These are phyloP conservation scores for Acidiella bohemica DNA, from an alignment of 495 filamentous ascomycete species.

Conservation along the genomic window DNA sequence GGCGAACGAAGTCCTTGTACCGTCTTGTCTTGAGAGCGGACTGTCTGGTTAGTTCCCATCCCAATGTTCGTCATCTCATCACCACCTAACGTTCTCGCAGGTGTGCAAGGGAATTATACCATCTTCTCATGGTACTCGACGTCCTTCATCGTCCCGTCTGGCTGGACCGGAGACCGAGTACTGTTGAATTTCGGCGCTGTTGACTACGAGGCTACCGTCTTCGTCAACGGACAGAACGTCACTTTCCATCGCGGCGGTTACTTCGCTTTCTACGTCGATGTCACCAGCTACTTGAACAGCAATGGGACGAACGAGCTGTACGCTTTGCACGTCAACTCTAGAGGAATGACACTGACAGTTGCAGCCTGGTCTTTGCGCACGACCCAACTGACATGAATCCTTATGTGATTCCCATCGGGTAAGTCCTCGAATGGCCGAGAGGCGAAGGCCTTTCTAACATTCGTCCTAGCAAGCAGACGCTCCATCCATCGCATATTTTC, in stretches of 20 bases:
- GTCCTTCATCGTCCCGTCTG: constrained; percentile 38
- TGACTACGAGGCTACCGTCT: constrained; percentile 53
- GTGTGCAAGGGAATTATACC: constrained; percentile 36
- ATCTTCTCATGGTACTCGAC: constrained; percentile 48
- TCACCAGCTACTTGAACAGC: constrained; percentile 37
- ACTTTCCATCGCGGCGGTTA: constrained; percentile 49
- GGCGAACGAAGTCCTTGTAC: constrained; percentile 41
- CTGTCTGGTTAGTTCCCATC: constrained; percentile 28
- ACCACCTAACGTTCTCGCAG: too few species aligned
- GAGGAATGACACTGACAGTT: neutral
- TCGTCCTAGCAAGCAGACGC: constrained; percentile 54
- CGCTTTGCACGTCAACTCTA: neutral
- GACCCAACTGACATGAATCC: constrained; percentile 48
- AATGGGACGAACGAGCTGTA: constrained; percentile 41
- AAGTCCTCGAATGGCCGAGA: too few species aligned
- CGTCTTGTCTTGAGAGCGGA: constrained; percentile 50
- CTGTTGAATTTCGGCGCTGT: constrained; percentile 57
- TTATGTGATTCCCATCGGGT: constrained; percentile 45
- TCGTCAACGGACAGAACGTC: constrained; percentile 43
- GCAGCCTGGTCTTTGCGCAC: constrained; percentile 45
- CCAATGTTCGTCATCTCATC: neutral
- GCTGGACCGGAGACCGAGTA: constrained; percentile 33
- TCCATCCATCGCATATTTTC: constrained; percentile 48
- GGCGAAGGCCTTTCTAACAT: too few species aligned
- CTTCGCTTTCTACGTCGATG: constrained; percentile 46